Percentiles rank a stretch among this genome's conserved stretches.
These are phyloP conservation scores for Fomitopsis betulina DNA, from an alignment of 1,284 basidiomycete genomes.

Conservation along the genomic window DNA sequence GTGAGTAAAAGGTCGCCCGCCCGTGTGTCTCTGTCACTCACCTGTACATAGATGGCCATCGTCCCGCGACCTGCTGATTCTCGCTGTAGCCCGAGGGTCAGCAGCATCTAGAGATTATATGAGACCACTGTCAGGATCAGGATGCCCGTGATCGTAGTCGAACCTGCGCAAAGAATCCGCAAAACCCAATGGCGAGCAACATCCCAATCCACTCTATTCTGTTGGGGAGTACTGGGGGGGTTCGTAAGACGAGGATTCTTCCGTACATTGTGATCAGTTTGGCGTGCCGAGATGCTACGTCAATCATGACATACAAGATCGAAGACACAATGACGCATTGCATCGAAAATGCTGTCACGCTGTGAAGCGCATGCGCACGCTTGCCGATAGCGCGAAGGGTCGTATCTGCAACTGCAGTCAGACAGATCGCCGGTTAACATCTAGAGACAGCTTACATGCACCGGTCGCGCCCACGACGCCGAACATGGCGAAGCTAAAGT, in stretches of 20 bases:
- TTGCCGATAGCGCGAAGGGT: conserved; percentile 69
- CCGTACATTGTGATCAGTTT: neutral
- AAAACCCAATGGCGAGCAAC: conserved; percentile 45
- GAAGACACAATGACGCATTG: conserved; percentile 54
- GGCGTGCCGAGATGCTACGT: neutral
- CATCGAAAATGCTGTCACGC: conserved; percentile 64
- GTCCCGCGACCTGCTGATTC: conserved; percentile 60
- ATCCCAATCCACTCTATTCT: conserved; percentile 40
- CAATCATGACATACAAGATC: conserved; percentile 36
- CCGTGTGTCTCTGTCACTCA: conserved; percentile 15
- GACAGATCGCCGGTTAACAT: neutral
- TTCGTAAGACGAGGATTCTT: conserved; percentile 41
- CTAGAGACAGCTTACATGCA: conserved; percentile 42
- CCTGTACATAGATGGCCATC: conserved; percentile 60
- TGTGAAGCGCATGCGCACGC: conserved; percentile 70
- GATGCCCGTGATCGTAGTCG: neutral
- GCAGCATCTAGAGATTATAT: conserved; percentile 33
- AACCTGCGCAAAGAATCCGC: conserved; percentile 59
- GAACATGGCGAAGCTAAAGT: conserved; percentile 43
- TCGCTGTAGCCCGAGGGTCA: conserved; percentile 62
- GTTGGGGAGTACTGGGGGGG: conserved; percentile 43
- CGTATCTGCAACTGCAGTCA: conserved; percentile 39
- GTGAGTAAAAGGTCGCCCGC: too few species aligned
- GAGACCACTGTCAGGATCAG: neutral
- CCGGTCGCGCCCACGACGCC: conserved; percentile 60